Evolutionary conservation across 441 rosid genomes (phyloP).

Genomic region (Populus tomentosa): DNA sequence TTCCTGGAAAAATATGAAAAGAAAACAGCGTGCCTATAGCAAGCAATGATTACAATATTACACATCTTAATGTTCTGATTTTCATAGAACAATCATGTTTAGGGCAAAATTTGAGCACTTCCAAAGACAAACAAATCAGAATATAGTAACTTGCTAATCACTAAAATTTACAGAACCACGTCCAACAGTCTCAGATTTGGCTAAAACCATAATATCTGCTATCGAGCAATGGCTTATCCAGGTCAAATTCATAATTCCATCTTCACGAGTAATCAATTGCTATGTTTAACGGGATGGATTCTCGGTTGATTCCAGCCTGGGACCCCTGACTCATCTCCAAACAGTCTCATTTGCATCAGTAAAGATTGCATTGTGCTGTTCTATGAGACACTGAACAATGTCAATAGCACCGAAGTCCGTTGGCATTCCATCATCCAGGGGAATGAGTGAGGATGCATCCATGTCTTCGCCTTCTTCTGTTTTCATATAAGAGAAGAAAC

Average conservation of each 20-base stretch:
- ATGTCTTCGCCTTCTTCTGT: slow-evolving; percentile 69
- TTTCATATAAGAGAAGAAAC: slow-evolving; percentile 14
- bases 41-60: not conserved
- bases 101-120: not conserved
- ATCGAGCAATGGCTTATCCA: not conserved
- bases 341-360: slow-evolving; percentile 74
- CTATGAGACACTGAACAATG: slow-evolving; percentile 72
- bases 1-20: too few relatives aligned
- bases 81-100: not conserved
- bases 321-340: slow-evolving; percentile 42
- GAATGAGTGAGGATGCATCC: slow-evolving; percentile 67
- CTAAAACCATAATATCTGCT: not conserved
- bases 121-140: not conserved
- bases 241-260: not conserved
- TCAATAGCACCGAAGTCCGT: slow-evolving; percentile 75
- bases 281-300: not conserved
- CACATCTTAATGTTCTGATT: slow-evolving; percentile 3
- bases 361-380: slow-evolving; percentile 81
- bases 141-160: slow-evolving; percentile 4
- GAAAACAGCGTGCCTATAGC: not conserved
- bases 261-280: not conserved
- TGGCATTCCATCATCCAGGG: slow-evolving; percentile 71
- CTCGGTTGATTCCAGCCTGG: not conserved
- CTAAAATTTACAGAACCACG: slow-evolving; percentile 30
- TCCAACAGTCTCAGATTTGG: slow-evolving; percentile 1